Base-by-base conservation (phyloP, 306 rosid genomes). In the Albizia julibrissin region DNA sequence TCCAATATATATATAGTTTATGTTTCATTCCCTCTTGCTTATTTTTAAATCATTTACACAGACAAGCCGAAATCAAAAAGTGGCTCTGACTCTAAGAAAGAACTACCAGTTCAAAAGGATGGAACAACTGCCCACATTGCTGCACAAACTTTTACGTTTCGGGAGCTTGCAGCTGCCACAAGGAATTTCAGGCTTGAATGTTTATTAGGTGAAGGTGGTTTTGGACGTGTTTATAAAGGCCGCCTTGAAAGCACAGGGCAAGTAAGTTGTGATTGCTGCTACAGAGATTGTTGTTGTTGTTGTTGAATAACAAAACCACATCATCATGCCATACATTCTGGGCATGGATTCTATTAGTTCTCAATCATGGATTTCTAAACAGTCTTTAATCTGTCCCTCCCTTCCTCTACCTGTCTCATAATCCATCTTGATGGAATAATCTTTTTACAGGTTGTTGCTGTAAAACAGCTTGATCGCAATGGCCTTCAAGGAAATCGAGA, bases 401-500 rank as follows among this genome's bases (percentile, higher is more conserved):
- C 56, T 69, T 42, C 31, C 54, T 43, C 74, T 68, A 9, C 64
- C 43, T 65, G 74, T 44, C 34, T 81, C 46, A 24, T 44, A 52
- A 65, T 56, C 31, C 46, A 56, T 89, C 52, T 74, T 72, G 72
- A 44, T 81, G 83, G 79, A 69, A 72, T 77, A 76, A 79, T 84
- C 69, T 74, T 44, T 77, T 73, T 87, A 83, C 91, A 96, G 99
- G 98, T 87, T 70, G 99, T 96, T 80, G 99, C 99, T 33, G 98
- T 96, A 81, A 96, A 96, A 86, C 99, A 96, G 87, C 99, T 96
- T 76, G 98, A 96, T 79, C 92, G 98, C 75, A 93, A 93, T 85
- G 99, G 99, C 78, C 94, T 96, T 58, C 99, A 96, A 90, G 99
- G 98, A 81, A 96, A 96, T 87, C 91, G 99, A 26, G 99, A 96